Conservation (phyloP, 768 basidiomycete species). For the Gyrodon lividus region DNA sequence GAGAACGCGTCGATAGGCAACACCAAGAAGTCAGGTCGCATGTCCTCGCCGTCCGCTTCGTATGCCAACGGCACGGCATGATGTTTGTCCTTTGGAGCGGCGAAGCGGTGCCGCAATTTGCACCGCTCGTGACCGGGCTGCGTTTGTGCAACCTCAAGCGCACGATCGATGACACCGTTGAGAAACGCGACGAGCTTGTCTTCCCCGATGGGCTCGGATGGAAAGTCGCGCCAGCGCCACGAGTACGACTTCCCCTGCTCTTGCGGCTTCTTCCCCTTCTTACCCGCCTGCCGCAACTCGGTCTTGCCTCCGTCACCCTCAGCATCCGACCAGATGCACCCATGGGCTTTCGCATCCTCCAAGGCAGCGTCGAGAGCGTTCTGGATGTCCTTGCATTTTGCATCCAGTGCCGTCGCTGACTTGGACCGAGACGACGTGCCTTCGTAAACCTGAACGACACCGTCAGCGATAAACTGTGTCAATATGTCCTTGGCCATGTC, state of each 20-base stretch:
- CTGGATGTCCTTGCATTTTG: background rate
- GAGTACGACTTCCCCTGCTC: background rate
- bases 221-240: conserved; percentile 6
- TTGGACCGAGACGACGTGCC: background rate
- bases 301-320: background rate
- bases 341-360: background rate
- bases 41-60: background rate
- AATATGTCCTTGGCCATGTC: conserved; percentile 4
- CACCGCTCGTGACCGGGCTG: no score
- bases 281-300: background rate
- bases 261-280: background rate
- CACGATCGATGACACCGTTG: no score
- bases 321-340: background rate
- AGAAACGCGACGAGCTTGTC: conserved; percentile 5
- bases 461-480: background rate
- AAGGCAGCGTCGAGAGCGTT: conserved; percentile 1
- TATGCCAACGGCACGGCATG: conserved; percentile 12
- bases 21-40: conserved; percentile 12
- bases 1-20: conserved; percentile 14
- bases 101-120: no score
- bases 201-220: background rate
- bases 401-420: background rate
- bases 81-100: no score
- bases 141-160: no score
- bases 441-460: background rate